Conservation (phyloP, 306 rosid species). For the Trifolium subterraneum region DNA sequence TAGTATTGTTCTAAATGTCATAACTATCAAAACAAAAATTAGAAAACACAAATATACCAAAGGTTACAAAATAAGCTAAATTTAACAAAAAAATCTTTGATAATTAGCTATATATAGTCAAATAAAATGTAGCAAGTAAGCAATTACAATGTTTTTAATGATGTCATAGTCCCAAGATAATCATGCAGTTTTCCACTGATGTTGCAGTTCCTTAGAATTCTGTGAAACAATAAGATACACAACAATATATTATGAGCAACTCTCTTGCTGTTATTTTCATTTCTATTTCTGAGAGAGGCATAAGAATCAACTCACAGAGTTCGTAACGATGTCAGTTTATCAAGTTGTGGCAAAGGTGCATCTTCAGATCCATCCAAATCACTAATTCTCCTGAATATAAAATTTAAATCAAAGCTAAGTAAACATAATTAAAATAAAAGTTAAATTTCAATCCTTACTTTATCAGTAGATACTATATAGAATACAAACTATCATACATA, state of each 20-base stretch:
- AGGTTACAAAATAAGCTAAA: not conserved
- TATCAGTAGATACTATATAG: not conserved
- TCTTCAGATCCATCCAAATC: slow-evolving; percentile 59
- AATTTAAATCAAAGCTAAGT: not conserved
- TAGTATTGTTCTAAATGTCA: not conserved
- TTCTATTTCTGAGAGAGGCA: slow-evolving; percentile 38
- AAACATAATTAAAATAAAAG: not conserved
- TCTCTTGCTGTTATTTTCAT: slow-evolving; percentile 8
- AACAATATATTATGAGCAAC: not conserved
- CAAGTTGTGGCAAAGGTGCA: slow-evolving; percentile 51
- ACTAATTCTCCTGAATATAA: slow-evolving; percentile 59
- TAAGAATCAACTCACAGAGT: slow-evolving; percentile 47
- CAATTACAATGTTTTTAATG: slow-evolving; percentile 14
- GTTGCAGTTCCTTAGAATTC: slow-evolving; percentile 35
- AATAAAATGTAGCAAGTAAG: slow-evolving; percentile 31
- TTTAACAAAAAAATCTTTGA: no score
- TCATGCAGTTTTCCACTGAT: slow-evolving; percentile 19
- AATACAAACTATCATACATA: slow-evolving; percentile 45
- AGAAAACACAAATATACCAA: not conserved
- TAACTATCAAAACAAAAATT: not conserved
- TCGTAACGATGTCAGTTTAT: slow-evolving; percentile 38
- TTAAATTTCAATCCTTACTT: not conserved
- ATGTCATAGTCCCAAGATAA: not conserved
- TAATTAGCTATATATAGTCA: slow-evolving; percentile 23
- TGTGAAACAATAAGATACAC: slow-evolving; percentile 5